A percentile compares a stretch with the other conserved stretches of the same genome.
Evolutionary conservation across 208 protist species (phyloP).

Genomic region (Borovskyia barvae): DNA sequence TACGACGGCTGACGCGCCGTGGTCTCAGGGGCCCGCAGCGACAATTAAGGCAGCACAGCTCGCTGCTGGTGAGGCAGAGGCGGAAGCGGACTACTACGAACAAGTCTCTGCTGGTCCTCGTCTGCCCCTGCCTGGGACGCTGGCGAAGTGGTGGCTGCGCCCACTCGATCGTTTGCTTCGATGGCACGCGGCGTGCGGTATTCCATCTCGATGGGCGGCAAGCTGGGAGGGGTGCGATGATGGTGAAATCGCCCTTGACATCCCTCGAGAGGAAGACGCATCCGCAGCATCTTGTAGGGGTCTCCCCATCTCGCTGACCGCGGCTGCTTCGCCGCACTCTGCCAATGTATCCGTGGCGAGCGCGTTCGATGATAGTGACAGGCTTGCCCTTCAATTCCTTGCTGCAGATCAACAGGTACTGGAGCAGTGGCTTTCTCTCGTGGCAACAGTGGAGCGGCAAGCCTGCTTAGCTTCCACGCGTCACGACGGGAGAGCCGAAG

Average conservation of each 20-base stretch:
- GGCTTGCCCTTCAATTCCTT: constrained; percentile 11
- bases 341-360: no score
- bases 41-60: constrained; percentile 9
- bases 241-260: no score
- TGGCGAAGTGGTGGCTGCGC: constrained; percentile 52
- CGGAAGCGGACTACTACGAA: constrained; percentile 65
- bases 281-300: no score
- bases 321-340: no score
- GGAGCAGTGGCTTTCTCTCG: constrained; percentile 11
- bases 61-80: constrained; percentile 28
- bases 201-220: neutral
- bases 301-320: no score
- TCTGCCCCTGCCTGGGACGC: constrained; percentile 13
- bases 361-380: constrained; percentile 10
- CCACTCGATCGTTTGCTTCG: constrained; percentile 23
- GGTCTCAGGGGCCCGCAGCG: neutral
- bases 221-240: neutral
- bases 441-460: constrained; percentile 22
- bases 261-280: no score
- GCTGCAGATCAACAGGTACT: constrained; percentile 9
- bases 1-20: neutral
- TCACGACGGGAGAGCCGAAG: neutral
- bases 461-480: constrained; percentile 2
- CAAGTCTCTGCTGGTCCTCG: constrained; percentile 34
- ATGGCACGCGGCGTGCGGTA: constrained; percentile 13